These are phyloP conservation scores for Saccharomycopsis oosterbeekiorum DNA, from an alignment of 805 yeast species.

Conservation along the genomic window DNA sequence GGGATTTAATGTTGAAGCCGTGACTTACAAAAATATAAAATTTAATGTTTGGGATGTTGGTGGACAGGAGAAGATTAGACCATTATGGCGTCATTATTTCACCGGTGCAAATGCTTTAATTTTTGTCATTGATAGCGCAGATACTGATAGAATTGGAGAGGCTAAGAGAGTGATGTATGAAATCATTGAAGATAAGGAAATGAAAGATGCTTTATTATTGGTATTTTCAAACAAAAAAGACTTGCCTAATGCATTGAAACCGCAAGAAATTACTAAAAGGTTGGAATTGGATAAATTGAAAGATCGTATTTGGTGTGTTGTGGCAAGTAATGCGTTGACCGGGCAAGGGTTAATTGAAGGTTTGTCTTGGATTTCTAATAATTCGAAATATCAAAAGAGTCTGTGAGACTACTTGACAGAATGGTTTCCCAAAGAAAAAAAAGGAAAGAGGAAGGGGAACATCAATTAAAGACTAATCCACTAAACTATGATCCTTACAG, in stretches of 20 bases:
- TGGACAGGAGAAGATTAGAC: conserved; percentile 88
- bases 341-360: conserved; percentile 90
- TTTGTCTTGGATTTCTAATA: conserved; percentile 72
- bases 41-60: conserved; percentile 95
- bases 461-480: too few species aligned
- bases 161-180: conserved; percentile 69
- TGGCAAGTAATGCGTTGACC: conserved; percentile 81
- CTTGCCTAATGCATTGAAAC: conserved; percentile 58
- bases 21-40: conserved; percentile 68
- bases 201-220: conserved; percentile 66
- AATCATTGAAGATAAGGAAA: conserved; percentile 74
- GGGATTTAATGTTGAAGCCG: conserved; percentile 87
- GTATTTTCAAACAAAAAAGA: conserved; percentile 90
- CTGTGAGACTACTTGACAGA: background rate
- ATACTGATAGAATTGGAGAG: conserved; percentile 60
- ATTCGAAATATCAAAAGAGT: conserved; percentile 29
- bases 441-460: too few species aligned
- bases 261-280: conserved; percentile 68
- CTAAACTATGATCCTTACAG: too few species aligned
- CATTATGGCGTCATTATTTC: conserved; percentile 91
- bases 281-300: conserved; percentile 52
- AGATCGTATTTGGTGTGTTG: conserved; percentile 80
- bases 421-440: background rate
- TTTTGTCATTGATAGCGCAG: conserved; percentile 82
- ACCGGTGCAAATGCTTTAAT: conserved; percentile 89